Evolutionary conservation across 2,329 filamentous ascomycete species (phyloP).

Genomic region (Trichoderma endophyticum): DNA sequence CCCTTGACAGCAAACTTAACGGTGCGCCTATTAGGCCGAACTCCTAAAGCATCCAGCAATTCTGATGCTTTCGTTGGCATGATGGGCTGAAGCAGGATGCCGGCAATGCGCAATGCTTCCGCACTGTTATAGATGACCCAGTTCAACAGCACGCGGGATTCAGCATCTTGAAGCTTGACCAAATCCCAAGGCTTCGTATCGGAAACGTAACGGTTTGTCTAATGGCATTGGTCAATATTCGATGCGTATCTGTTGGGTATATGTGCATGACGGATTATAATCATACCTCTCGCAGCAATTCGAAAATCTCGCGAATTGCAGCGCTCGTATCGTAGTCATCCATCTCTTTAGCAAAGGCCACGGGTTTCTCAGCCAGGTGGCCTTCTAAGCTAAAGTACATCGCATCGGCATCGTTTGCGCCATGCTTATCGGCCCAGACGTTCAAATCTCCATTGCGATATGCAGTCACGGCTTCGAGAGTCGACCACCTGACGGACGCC

Average conservation of each 20-base stretch:
- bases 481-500: constrained; percentile 55
- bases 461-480: constrained; percentile 53
- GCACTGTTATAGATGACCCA: constrained; percentile 65
- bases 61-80: constrained; percentile 75
- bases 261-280: not conserved
- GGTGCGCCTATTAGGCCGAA: constrained; percentile 58
- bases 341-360: constrained; percentile 54
- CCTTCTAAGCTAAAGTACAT: constrained; percentile 29
- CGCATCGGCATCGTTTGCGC: not conserved
- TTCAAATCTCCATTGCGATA: constrained; percentile 29
- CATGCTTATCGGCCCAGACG: not conserved
- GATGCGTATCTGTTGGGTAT: not conserved
- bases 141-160: constrained; percentile 45
- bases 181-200: constrained; percentile 66
- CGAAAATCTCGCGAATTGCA: constrained; percentile 64
- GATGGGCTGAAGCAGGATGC: constrained; percentile 85
- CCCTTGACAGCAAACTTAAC: constrained; percentile 61
- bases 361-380: constrained; percentile 23
- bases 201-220: constrained; percentile 51
- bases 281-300: constrained; percentile 56
- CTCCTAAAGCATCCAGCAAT: constrained; percentile 75
- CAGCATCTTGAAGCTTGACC: constrained; percentile 36
- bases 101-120: constrained; percentile 74
- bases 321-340: constrained; percentile 58
- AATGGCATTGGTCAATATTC: not conserved